These are phyloP conservation scores for Schoenoplectus tabernaemontani DNA, from an alignment of 202 grass and related monocot genomes.

Conservation along the genomic window DNA sequence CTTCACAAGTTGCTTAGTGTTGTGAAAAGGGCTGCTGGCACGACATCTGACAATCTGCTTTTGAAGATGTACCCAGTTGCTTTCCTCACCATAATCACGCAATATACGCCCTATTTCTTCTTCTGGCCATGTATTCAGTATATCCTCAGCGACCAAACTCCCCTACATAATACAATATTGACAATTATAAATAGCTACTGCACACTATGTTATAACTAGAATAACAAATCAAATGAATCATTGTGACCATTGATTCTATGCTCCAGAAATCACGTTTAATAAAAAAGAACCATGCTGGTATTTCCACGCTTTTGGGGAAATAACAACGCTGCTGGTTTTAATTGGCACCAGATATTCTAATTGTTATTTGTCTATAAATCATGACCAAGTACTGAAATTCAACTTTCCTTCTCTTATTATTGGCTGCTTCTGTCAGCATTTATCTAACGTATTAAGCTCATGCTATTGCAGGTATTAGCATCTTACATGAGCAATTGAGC, in stretches of 20 bases:
- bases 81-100: slow-evolving; percentile 88
- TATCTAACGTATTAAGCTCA: background rate
- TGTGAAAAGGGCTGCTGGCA: slow-evolving; percentile 38
- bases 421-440: background rate
- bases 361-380: background rate
- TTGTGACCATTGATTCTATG: background rate
- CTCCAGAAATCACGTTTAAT: background rate
- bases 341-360: background rate
- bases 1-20: slow-evolving; percentile 56
- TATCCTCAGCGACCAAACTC: slow-evolving; percentile 78
- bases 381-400: background rate
- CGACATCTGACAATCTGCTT: slow-evolving; percentile 62
- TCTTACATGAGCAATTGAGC: background rate
- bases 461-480: background rate
- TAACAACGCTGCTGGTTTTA: background rate
- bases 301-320: background rate
- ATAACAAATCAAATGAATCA: background rate
- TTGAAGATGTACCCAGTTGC: slow-evolving; percentile 74
- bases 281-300: background rate
- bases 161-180: slow-evolving; percentile 39
- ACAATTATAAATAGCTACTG: slow-evolving; percentile 16
- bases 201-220: background rate
- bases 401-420: background rate
- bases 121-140: slow-evolving; percentile 87
- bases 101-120: slow-evolving; percentile 67